Evolutionary conservation across 768 basidiomycete species (phyloP), one percentile per base, ranked within the genome.

Genomic region (Amanita muscaria): DNA sequence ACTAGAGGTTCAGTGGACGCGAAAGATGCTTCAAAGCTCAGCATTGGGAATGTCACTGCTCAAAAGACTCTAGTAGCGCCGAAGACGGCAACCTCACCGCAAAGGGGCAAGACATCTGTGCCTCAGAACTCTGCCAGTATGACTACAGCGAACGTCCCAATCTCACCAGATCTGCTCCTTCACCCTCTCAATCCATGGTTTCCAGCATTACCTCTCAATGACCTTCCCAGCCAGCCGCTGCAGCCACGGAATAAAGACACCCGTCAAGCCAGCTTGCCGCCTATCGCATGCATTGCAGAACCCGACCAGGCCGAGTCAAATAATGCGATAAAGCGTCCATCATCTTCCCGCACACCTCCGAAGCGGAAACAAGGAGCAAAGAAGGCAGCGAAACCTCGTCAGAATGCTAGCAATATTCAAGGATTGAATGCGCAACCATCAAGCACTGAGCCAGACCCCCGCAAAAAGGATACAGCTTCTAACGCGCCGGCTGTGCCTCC

Each of bases 41-140:
- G 14, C 22, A 29, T 46, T 22, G 44, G 44, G 25, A 46, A 46
- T n/a, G 21, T 39, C 10, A 27, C 36, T 4, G 44, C 44, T 16
- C 44, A 32, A 19, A 34, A 46, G 24, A 46, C 44, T 21, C 9
- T 46, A 22, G n/a, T 24, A 16, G 14, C 27, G 8, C 29, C 44
- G 14, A 14, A n/a, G n/a, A n/a, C n/a, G n/a, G n/a, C n/a, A n/a
- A n/a, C n/a, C n/a, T n/a, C 25, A 9, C 35, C 29, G 36, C 6
- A 4, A 19, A 38, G 19, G 14, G 21, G 18, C 16, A 46, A 46
- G 25, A 27, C 14, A 16, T 29, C 43, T 27, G 7, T 33, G 23
- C 23, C 43, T 36, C 33, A 16, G 31, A 33, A 2, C 9, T 21
- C 22, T 16, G 11, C 34, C 16, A 5, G 11, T 16, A n/a, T 14